Conservation (phyloP, 1,284 basidiomycete species). For the Wallemia hederae region DNA sequence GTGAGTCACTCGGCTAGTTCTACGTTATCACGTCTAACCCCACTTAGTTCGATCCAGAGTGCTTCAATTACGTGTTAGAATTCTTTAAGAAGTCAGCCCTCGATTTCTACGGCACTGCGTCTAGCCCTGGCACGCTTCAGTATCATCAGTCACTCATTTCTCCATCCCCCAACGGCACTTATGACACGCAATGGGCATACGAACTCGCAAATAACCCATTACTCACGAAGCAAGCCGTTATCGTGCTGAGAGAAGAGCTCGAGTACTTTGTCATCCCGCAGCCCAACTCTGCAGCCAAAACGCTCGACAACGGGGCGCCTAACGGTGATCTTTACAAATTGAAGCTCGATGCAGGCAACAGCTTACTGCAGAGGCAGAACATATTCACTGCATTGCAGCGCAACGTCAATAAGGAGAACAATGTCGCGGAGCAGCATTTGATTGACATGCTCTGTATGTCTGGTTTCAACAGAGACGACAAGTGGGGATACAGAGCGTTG, state of each 20-base stretch:
- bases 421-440: conserved; percentile 90
- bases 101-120: conserved; percentile 65
- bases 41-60: conserved; percentile 73
- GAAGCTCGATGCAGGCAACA: conserved; percentile 57
- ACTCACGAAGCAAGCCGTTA: conserved; percentile 86
- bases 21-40: conserved; percentile 3
- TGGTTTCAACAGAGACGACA: conserved; percentile 82
- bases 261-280: conserved; percentile 92
- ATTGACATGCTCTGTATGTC: conserved; percentile 99
- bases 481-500: conserved; percentile 86
- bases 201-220: conserved; percentile 65
- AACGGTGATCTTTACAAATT: conserved; percentile 42
- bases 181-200: conserved; percentile 10
- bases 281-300: conserved; percentile 28
- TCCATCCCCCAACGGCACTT: conserved; percentile 22
- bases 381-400: conserved; percentile 95
- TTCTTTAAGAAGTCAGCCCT: conserved; percentile 74
- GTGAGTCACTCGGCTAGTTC: conserved; percentile 27
- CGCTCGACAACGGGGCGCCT: conserved; percentile 45
- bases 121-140: conserved; percentile 37
- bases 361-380: conserved; percentile 58
- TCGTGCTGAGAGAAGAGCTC: conserved; percentile 86
- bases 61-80: conserved; percentile 67
- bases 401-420: conserved; percentile 98
- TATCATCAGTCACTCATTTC: conserved; percentile 51